phyloP scores from a whole-genome alignment of 2,329 filamentous ascomycete species.

The Trichoderma sp. region DNA sequence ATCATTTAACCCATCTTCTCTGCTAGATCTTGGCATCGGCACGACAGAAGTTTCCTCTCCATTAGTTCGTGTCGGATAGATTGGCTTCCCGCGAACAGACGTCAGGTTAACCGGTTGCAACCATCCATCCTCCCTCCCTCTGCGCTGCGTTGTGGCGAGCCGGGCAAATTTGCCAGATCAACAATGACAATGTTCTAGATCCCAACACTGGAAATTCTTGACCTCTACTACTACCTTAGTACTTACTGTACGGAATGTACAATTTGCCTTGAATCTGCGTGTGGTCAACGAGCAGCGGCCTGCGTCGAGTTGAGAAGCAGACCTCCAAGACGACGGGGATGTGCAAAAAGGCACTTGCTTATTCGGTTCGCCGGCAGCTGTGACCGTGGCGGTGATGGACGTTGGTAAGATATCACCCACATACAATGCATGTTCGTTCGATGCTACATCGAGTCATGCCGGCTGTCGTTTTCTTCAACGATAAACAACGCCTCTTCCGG shows the following conservation, averaged over 20 bases:
- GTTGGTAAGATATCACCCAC: not conserved
- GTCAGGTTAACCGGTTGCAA: slow-evolving; percentile 16
- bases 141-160: not conserved
- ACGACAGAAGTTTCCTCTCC: not conserved
- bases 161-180: slow-evolving; percentile 7
- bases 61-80: not conserved
- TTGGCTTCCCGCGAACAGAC: slow-evolving; percentile 4
- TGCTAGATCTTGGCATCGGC: slow-evolving; percentile 6
- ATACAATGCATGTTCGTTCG: slow-evolving; percentile 1
- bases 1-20: not conserved
- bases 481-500: no score
- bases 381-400: not conserved
- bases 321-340: not conserved
- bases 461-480: no score
- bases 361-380: not conserved
- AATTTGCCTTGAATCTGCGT: not conserved
- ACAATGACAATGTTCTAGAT: not conserved
- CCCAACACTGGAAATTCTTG: no score
- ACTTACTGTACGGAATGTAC: no score
- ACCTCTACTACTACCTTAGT: no score
- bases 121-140: not conserved
- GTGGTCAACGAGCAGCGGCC: slow-evolving; percentile 17
- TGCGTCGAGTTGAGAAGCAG: not conserved
- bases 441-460: not conserved
- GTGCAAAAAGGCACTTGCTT: not conserved